Evolutionary conservation across 305 asterid genomes (phyloP), one percentile per base, ranked within the genome.

Genomic region (Fraxinus angustifolia): DNA sequence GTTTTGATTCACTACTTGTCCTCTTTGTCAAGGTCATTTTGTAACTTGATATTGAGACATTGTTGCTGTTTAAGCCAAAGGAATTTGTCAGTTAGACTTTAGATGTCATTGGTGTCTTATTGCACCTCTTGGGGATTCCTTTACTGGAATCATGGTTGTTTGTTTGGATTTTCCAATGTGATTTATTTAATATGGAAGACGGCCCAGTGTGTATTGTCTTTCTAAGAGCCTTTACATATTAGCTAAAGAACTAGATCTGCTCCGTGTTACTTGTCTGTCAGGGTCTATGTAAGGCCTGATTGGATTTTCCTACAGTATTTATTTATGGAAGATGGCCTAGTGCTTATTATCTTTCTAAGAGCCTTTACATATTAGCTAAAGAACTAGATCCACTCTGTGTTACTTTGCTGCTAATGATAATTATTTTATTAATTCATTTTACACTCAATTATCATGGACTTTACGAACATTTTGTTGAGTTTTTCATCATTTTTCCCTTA

Each of bases 81-180:
- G 3, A 10, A 65, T 23, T 62, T 68, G 8, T 30, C 38, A 68
- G 74, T 4, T 68, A 28, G 40, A 6, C 21, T 12, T 68, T 68
- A 28, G 38, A 35, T 28, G 74, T 23, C 73, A 3, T 80, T 48
- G 36, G 48, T 5, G 14, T 23, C 71, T 34, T 76, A 56, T 19
- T 75, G 45, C 71, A 30, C 60, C 79, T 75, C 38, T 17, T 75
- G 56, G 74, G 74, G 35, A 68, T 68, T 68, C 16, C 4, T 68
- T 28, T 40, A 30, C 17, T 65, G 68, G 68, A 65, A 65, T 62
- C 72, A 62, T 26, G 35, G 35, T 23, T 23, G 72, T 21, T 65
- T 4, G 2, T 65, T 65, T 26, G 6, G 72, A 23, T 23, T 23
- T 23, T 23, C 26, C 26, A 23, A 23, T 23, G 26, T 1, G 12